These are phyloP conservation scores for Celoporthe dispersa DNA, from an alignment of 2,329 filamentous ascomycete species.

Conservation along the genomic window DNA sequence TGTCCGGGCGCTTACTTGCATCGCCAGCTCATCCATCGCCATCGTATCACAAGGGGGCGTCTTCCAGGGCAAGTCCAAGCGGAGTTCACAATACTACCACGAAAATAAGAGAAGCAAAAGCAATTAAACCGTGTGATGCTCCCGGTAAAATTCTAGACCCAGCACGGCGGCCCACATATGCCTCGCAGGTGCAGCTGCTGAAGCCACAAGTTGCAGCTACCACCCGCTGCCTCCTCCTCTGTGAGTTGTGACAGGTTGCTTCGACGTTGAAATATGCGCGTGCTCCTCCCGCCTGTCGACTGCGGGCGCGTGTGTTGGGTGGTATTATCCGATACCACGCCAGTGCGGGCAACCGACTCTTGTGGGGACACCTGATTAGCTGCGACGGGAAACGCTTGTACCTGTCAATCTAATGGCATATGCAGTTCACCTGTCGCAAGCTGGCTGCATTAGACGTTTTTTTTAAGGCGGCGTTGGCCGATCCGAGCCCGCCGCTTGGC, in stretches of 20 bases:
- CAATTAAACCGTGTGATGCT: neutral
- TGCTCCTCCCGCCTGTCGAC: neutral
- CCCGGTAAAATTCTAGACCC: neutral
- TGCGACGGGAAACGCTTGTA: neutral
- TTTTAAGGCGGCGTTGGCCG: neutral
- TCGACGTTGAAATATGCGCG: neutral
- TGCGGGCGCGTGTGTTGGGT: neutral
- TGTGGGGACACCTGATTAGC: neutral
- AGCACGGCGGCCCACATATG: neutral
- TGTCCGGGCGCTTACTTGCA: neutral
- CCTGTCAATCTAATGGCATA: neutral
- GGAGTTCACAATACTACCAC: neutral
- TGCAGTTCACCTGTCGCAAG: neutral
- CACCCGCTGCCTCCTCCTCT: neutral
- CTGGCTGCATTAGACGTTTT: neutral
- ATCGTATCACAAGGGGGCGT: neutral
- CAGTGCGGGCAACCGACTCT: neutral
- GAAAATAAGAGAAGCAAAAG: neutral
- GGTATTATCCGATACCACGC: neutral
- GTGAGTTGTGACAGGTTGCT: neutral
- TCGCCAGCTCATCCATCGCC: neutral
- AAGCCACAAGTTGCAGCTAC: neutral
- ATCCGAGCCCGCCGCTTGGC: neutral
- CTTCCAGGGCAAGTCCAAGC: neutral
- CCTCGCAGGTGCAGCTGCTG: neutral